Base-by-base conservation (phyloP, 192 early-diverging fungal genomes). In the Coemansia sp. region DNA sequence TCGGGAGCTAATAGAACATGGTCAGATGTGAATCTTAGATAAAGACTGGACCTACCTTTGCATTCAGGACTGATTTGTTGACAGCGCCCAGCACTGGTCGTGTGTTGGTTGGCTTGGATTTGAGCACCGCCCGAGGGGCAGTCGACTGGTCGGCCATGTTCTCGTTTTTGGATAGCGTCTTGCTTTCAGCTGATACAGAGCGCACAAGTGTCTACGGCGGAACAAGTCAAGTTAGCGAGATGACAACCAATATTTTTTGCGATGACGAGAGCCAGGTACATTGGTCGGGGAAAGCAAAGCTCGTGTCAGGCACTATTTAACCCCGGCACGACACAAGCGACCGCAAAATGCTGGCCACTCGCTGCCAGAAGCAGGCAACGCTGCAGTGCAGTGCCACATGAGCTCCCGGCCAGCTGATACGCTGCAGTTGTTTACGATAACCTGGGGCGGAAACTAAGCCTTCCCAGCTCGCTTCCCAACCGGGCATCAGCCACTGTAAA, bases 31-130 rank as follows among this genome's bases (percentile, higher is more conserved):
- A 23, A 26, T 52, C 21, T 25, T 19, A 19, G 50, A 8, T 52
- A 11, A 5, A 19, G 20, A 38, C 20, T 12, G n/a, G 15, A 46
- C 57, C 10, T 68, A 68, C 66, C 66, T 60, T 55, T 36, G 66
- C 31, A 38, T 68, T 68, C 28, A 68, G 44, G 7, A 19, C 34
- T 6, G 66, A 62, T 37, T 21, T 53, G 51, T 55, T 46, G 19
- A 68, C 58, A 14, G 59, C 19, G 42, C 59, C 37, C 12, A 68
- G 66, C 52, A 55, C 66, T 9, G 49, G 20, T 17, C 66, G 59
- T 15, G 59, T 15, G 42, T 55, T 53, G 20, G 49, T 28, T 15
- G 66, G 31, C 34, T 68, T 68, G 36, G 49, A 15, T 40, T 58
- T 58, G 17, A 68, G 46, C 25, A 57, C 54, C 9, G 49, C 56